Conservation (phyloP, 371 early-diverging fungal genomes). For the Mucor saturninus region DNA sequence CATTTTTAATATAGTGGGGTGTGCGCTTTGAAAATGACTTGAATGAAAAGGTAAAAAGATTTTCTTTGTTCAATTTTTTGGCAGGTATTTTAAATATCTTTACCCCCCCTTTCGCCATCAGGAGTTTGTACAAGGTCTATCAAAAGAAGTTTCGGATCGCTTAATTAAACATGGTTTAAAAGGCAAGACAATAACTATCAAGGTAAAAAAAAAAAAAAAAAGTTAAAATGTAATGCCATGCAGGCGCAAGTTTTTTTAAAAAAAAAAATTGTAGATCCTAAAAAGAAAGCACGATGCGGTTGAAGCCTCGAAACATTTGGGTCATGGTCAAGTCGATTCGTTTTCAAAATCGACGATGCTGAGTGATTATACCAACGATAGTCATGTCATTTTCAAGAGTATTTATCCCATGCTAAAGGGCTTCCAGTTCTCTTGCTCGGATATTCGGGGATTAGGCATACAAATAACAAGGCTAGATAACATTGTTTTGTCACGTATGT, state of each 20-base stretch:
- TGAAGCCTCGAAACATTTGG: slow-evolving; percentile 64
- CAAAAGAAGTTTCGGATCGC: slow-evolving; percentile 58
- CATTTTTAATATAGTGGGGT: slow-evolving; percentile 66
- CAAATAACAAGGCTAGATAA: slow-evolving; percentile 62
- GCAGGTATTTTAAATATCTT: no score
- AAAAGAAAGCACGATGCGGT: slow-evolving; percentile 53
- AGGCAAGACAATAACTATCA: slow-evolving; percentile 62
- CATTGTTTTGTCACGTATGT: slow-evolving; percentile 8
- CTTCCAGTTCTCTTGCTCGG: slow-evolving; percentile 52
- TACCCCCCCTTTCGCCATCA: neutral
- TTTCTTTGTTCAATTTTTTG: neutral
- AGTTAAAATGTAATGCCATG: no score
- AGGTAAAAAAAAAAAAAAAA: slow-evolving; percentile 36
- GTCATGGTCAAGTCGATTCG: slow-evolving; percentile 71
- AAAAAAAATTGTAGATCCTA: slow-evolving; percentile 34
- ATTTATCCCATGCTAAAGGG: slow-evolving; percentile 50
- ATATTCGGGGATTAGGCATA: slow-evolving; percentile 71
- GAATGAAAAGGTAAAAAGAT: slow-evolving; percentile 58
- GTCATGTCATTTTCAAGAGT: slow-evolving; percentile 45
- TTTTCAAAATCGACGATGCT: slow-evolving; percentile 61
- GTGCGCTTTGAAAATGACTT: slow-evolving; percentile 75
- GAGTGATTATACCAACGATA: slow-evolving; percentile 50
- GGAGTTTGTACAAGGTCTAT: slow-evolving; percentile 56
- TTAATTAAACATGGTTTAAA: slow-evolving; percentile 50
- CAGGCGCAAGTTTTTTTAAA: no score